Percentiles rank a stretch among this genome's conserved stretches.
Evolutionary conservation across 441 rosid species (phyloP).

Genomic region (Croton laevigatus): DNA sequence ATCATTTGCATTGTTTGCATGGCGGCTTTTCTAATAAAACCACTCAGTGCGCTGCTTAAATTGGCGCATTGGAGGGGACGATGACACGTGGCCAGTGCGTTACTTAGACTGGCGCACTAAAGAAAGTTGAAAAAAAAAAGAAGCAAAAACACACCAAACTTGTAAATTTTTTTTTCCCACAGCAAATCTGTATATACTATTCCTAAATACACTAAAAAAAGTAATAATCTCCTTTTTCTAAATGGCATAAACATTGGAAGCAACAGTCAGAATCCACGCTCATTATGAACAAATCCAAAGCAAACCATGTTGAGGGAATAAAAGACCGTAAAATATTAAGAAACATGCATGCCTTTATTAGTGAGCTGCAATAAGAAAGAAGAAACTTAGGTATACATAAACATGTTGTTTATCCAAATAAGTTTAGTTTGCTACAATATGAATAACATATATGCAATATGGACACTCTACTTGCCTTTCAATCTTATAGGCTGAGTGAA

Average conservation of each 20-base stretch:
- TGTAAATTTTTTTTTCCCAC: no score
- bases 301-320: background rate
- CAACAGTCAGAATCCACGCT: background rate
- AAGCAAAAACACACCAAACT: no score
- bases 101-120: no score
- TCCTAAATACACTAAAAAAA: no score
- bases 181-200: no score
- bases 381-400: slow-evolving; percentile 1
- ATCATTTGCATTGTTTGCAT: no score
- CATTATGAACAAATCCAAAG: background rate
- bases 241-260: background rate
- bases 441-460: slow-evolving; percentile 12
- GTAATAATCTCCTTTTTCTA: no score
- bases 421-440: slow-evolving; percentile 6
- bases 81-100: no score
- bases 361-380: slow-evolving; percentile 43
- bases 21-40: no score
- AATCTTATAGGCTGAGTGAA: slow-evolving; percentile 67
- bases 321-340: background rate
- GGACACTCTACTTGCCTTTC: slow-evolving; percentile 66
- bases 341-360: background rate
- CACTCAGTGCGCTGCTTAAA: no score
- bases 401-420: slow-evolving; percentile 7
- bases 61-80: no score
- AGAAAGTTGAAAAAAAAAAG: no score